Evolutionary conservation across 176 grass and related monocot species (phyloP), one percentile per base, ranked within the genome.

Genomic region (Chloris gayana): DNA sequence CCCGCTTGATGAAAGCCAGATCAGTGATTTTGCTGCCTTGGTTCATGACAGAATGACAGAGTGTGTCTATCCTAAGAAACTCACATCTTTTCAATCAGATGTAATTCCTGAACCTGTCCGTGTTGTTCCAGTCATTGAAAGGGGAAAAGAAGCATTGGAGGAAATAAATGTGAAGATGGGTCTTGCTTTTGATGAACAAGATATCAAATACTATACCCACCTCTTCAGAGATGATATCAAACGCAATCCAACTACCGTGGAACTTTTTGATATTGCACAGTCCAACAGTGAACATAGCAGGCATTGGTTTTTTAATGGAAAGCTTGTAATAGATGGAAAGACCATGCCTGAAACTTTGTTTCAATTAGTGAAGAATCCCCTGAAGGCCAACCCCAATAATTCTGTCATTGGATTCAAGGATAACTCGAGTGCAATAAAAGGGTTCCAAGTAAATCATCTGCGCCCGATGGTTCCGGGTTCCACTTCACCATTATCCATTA

Each of bases 21-120:
- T 97, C 73, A 88, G 41, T 56, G 85, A 84, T 19, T 97, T 97
- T 14, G 35, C 75, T 70, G 85, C 87, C 25, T 70, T 94, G 79
- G 68, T 97, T 78, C 94, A 97, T 82, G 94, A 97, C 73, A 94
- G 91, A 86, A 97, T 94, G 94, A 94, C 94, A 57, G 94, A 97
- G 44, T 94, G 91, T 49, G 82, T 94, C 41, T 97, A 97, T 85
- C 82, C 87, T 70, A 77, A 56, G 60, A 97, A 82, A 79, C 87
- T 97, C 17, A 67, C 80, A 73, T 88, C 91, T 26, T 97, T 97
- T 71, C 70, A 26, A 12, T 81, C 89, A 77, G 82, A 78, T 84
- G 76, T 82, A 59, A 64, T 88, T 88, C 91, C 87, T 9, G 94
- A 94, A 65, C 66, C 89, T 49, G 91, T 97, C 46, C n/a, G 35